Base-by-base conservation (phyloP, 805 yeast genomes). In the Limtongia smithiae region DNA sequence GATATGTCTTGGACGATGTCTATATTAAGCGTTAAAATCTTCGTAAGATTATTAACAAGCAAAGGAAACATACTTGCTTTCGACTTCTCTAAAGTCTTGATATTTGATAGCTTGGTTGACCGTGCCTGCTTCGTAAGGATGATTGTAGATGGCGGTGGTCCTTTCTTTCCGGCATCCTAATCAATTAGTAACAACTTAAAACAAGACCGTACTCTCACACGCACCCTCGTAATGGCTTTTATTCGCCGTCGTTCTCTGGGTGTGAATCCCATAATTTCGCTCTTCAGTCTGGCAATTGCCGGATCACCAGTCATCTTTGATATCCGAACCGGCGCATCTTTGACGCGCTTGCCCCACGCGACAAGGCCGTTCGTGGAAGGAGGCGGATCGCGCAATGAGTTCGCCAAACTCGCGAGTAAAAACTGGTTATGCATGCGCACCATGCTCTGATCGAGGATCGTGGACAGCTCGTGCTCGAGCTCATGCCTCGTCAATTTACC, bases 1-100 rank as follows among this genome's bases (percentile, higher is more conserved):
- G 83, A 76, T 15, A 93, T 86, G 63, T 93, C 97, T 65, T 90
- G 96, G 20, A 94, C 87, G 91, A 96, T 89, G 27, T 81, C 59
- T 54, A 17, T 15, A 37, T 15, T 17, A 15, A 36, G 8, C 39
- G 18, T 20, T 7, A 15, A 33, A 17, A 33, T 6, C 36, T 6
- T 15, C 21, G 2, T 2, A 30, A 12, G 3, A 17, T n/a, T 28
- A 28, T n/a, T 5, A 25, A 32, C 12, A 8, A 27, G 14, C 6
- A 25, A 33, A 20, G 15, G 15, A 14, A n/a, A 34, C 9, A 6
- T 46, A 45, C 52, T 49, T 32, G 55, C 50, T 48, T 45, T 57
- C 38, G 58, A 51, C 38, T 68, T 67, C 37, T 66, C 70, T 34
- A 58, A 58, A 42, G 66, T 72, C 48, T 60, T 65, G 44, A 61